Percentiles rank a stretch among this genome's conserved stretches.
phyloP scores from a whole-genome alignment of 176 grass and related monocot genomes.

The Juncus inflexus region DNA sequence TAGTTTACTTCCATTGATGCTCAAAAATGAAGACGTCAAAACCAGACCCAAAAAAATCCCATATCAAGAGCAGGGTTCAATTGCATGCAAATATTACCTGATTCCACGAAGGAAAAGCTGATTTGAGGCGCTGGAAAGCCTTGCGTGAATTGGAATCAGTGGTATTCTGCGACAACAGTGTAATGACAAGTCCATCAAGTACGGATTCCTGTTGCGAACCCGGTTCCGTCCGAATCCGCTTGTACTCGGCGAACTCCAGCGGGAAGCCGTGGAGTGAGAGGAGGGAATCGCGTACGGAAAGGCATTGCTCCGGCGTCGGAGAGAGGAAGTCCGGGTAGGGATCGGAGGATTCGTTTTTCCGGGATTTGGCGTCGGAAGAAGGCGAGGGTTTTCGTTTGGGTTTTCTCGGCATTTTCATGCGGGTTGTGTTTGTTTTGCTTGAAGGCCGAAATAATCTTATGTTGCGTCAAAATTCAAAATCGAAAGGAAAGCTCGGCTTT shows the following conservation, averaged over 20 bases:
- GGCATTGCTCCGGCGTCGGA: slow-evolving; percentile 61
- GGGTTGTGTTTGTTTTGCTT: too few relatives aligned
- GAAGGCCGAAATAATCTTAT: too few relatives aligned
- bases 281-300: slow-evolving; percentile 59
- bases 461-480: too few relatives aligned
- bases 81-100: slow-evolving; percentile 28
- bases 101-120: slow-evolving; percentile 61
- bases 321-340: slow-evolving; percentile 40
- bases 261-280: slow-evolving; percentile 79
- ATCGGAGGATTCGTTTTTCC: slow-evolving; percentile 26
- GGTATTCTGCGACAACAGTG: slow-evolving; percentile 89
- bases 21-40: background rate
- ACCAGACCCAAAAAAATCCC: slow-evolving; percentile 4
- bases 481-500: too few relatives aligned
- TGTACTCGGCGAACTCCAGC: slow-evolving; percentile 68
- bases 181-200: slow-evolving; percentile 68
- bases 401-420: slow-evolving; percentile 57
- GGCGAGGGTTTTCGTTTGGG: slow-evolving; percentile 42
- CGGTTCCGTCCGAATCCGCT: slow-evolving; percentile 13
- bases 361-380: background rate
- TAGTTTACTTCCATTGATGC: background rate
- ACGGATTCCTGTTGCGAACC: slow-evolving; percentile 19
- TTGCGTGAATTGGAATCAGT: slow-evolving; percentile 73
- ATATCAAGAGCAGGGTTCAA: background rate
- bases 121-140: slow-evolving; percentile 72